These are phyloP conservation scores for Blastocystis hominis DNA, from an alignment of 352 stramenopile genomes.

Conservation along the genomic window DNA sequence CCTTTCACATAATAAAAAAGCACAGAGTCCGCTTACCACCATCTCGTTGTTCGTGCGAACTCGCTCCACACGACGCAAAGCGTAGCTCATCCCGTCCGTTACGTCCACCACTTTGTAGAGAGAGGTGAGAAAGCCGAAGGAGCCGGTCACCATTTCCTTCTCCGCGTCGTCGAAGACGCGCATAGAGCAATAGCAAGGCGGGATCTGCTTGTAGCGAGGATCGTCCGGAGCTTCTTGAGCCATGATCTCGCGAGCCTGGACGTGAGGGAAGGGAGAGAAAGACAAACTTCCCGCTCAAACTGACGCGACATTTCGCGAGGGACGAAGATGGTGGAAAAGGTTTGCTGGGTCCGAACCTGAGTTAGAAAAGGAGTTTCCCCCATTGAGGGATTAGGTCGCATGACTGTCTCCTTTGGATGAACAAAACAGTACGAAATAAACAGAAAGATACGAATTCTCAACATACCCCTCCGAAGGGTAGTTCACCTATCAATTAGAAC, in stretches of 20 bases:
- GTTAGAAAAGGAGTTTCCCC: not conserved
- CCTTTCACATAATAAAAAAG: not conserved
- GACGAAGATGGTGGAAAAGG: not conserved
- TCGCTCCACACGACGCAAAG: constrained; percentile 72
- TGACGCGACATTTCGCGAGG: not conserved
- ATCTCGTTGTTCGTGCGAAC: constrained; percentile 66
- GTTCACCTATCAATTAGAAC: not conserved
- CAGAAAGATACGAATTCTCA: not conserved
- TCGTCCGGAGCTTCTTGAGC: constrained; percentile 17
- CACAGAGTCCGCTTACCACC: not conserved
- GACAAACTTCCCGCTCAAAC: not conserved
- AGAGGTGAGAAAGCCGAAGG: constrained; percentile 40
- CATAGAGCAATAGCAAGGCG: constrained; percentile 27
- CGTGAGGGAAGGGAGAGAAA: not conserved
- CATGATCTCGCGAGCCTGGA: not conserved
- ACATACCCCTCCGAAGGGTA: not conserved
- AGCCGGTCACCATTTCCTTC: constrained; percentile 18
- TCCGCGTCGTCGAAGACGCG: not conserved
- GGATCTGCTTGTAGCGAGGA: constrained; percentile 53
- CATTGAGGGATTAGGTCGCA: not conserved
- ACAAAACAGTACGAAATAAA: not conserved
- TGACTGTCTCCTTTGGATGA: not conserved
- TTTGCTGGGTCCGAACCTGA: not conserved
- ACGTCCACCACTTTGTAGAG: constrained; percentile 67
- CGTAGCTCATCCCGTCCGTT: constrained; percentile 71